Evolutionary conservation across 768 basidiomycete genomes (phyloP), one percentile per base, ranked within the genome.

Genomic region (Fistulinella prunicolor): DNA sequence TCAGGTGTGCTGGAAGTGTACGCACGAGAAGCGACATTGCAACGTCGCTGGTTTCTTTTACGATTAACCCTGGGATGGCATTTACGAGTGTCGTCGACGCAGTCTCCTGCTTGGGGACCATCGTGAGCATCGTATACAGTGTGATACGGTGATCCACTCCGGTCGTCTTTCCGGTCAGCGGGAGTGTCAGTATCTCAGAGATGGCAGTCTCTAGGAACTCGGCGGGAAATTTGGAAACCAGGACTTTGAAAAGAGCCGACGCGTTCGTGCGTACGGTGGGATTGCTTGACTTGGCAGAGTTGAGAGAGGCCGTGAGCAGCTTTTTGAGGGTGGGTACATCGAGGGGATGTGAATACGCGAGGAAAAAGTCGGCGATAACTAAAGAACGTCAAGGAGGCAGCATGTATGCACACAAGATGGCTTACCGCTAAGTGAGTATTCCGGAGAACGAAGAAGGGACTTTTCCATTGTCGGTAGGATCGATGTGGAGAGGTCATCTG

Each of bases 141-240:
- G 86, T 74, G 5, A 83, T 65, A 16, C 94, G 83, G 63, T 98
- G 93, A 47, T 95, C 95, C 2, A 88, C 78, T 2, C 92, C 91
- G 1, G 84, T 71, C 0, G 93, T 89, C 73, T 96, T 99, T 19
- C 91, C 88, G 0, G 83, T 66, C 57, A 86, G 84, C 2, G 92
- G 88, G 0, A 92, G 74, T n/a, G 72, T 70, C 9, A 93, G 70
- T 5, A 93, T 65, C 53, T 95, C 91, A 9, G 72, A 72, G 2
- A 83, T 75, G 10, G 82, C 75, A 1, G 72, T 51, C 6, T 73
- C 70, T 9, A 73, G 57, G 20, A 77, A 71, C 5, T 70, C 69
- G 12, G 72, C 53, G 8, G 70, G 59, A 3, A 65, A 58, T 23
- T 68, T 64, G 13, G 61, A 54, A 9, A 69, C 54, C 35, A 86